These are phyloP conservation scores for Monilinia fructicola DNA, from an alignment of 2,329 filamentous ascomycete genomes.

Conservation along the genomic window DNA sequence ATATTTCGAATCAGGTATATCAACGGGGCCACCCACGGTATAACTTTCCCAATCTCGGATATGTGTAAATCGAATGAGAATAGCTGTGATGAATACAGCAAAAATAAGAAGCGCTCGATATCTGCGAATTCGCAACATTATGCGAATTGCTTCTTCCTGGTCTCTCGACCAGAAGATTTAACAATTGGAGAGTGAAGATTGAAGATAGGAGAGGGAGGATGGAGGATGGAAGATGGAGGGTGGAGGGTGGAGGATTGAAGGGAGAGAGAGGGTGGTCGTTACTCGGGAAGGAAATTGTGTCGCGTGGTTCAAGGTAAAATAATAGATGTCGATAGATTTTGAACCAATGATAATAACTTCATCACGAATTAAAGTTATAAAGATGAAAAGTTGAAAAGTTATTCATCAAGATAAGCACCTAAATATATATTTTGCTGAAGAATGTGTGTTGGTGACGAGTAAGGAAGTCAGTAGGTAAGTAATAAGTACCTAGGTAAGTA, in stretches of 20 bases:
- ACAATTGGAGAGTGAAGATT: background rate
- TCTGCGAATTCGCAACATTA: slow-evolving; percentile 59
- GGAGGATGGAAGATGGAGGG: too few species aligned
- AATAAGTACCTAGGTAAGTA: too few species aligned
- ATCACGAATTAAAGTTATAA: slow-evolving; percentile 6
- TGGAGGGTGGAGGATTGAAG: too few species aligned
- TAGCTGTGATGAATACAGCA: slow-evolving; percentile 28
- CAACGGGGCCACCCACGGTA: slow-evolving; percentile 20
- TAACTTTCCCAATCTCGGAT: slow-evolving; percentile 28
- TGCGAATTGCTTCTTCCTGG: slow-evolving; percentile 24
- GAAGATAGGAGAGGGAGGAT: background rate
- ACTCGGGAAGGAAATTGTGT: slow-evolving; percentile 1
- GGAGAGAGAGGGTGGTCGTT: slow-evolving; percentile 1
- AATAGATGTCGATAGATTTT: slow-evolving; percentile 10
- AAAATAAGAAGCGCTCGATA: slow-evolving; percentile 55
- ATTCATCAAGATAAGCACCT: background rate
- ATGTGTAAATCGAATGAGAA: slow-evolving; percentile 31
- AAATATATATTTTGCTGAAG: background rate
- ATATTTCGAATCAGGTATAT: slow-evolving; percentile 22
- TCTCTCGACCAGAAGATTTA: slow-evolving; percentile 18
- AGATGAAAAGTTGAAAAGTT: background rate
- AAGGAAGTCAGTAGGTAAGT: too few species aligned
- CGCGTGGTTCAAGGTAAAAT: slow-evolving; percentile 11
- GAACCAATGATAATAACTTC: slow-evolving; percentile 14
- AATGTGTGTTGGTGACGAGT: background rate